Base-by-base conservation (phyloP, 495 filamentous ascomycete genomes). In the Rhypophila decipiens region DNA sequence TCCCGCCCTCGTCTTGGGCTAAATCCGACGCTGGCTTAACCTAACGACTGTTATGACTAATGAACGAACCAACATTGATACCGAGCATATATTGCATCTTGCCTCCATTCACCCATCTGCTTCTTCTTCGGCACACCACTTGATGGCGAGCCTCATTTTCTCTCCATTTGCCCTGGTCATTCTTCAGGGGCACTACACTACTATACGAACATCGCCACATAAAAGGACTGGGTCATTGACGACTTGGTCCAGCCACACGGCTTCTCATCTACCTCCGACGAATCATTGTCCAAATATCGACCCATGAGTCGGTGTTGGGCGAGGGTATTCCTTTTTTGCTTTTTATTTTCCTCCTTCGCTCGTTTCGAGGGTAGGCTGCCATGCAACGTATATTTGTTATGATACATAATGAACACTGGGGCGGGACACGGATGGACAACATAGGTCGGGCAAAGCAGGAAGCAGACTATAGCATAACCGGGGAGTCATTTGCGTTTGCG, bases 41-140 rank as follows among this genome's bases (percentile, higher is more conserved):
- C 51, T 51, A 51, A 63, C 60, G 59, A 62, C 45, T 63, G 48
- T 50, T 56, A 56, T 37, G 53, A 56, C 13, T 50, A 39, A 58
- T 47, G 59, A 52, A 38, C 17, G 20, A 45, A 48, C 53, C 20
- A 46, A n/a, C n/a, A n/a, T n/a, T n/a, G n/a, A 31, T 24, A 44
- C 34, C 15, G 33, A 20, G 36, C 31, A 39, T 11, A 10, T 20
- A 39, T 39, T 39, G 7, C 27, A 7, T 31, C 7, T 31, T 31
- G 13, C 27, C 7, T 31, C 7, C 27, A 13, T 31, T 31, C 27
- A 13, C 27, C 27, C 27, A n/a, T n/a, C n/a, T n/a, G n/a, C n/a
- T n/a, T n/a, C n/a, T n/a, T n/a, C n/a, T n/a, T n/a, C n/a, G n/a
- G n/a, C n/a, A n/a, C n/a, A n/a, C n/a, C n/a, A n/a, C n/a, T n/a